Conservation (phyloP, 2,329 filamentous ascomycete species). For the Sporothrix humicola region DNA sequence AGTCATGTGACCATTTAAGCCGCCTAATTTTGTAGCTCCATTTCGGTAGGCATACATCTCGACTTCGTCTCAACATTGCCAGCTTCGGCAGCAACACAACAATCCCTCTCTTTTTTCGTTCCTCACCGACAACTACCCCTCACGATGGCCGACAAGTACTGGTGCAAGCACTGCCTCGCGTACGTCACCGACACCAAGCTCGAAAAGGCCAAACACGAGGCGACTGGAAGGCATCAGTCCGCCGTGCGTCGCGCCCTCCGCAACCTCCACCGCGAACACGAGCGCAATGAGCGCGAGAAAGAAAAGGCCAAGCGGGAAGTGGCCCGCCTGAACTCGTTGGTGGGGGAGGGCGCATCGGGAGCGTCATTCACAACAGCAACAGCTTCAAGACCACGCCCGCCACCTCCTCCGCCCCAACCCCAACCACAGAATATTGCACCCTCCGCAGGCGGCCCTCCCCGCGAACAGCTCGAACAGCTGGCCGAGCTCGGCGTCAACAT, state of each 20-base stretch:
- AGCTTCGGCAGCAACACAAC: not conserved
- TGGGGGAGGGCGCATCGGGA: constrained; percentile 47
- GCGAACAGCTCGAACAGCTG: constrained; percentile 84
- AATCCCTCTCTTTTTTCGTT: too few relatives aligned
- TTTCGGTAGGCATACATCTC: not conserved
- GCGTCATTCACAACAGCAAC: constrained; percentile 28
- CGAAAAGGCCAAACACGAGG: constrained; percentile 87
- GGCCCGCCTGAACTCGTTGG: constrained; percentile 80
- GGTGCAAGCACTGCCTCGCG: constrained; percentile 95
- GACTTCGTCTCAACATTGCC: not conserved
- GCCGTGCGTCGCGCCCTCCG: constrained; percentile 88
- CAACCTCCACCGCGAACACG: constrained; percentile 83
- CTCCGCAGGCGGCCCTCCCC: constrained; percentile 54
- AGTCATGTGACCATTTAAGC: not conserved
- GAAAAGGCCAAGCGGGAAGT: constrained; percentile 84
- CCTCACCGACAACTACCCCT: not conserved
- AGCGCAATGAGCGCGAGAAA: constrained; percentile 79
- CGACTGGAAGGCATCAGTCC: constrained; percentile 82
- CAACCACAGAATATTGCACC: too few relatives aligned
- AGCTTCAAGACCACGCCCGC: not conserved
- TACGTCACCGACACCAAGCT: constrained; percentile 93
- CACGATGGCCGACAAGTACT: constrained; percentile 96
- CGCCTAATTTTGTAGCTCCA: not conserved
- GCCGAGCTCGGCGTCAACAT: constrained; percentile 85
- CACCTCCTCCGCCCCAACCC: not conserved